A percentile compares a stretch with the other conserved stretches of the same genome.
phyloP scores from a whole-genome alignment of 352 stramenopile genomes.

The Phytopythium aichiense region DNA sequence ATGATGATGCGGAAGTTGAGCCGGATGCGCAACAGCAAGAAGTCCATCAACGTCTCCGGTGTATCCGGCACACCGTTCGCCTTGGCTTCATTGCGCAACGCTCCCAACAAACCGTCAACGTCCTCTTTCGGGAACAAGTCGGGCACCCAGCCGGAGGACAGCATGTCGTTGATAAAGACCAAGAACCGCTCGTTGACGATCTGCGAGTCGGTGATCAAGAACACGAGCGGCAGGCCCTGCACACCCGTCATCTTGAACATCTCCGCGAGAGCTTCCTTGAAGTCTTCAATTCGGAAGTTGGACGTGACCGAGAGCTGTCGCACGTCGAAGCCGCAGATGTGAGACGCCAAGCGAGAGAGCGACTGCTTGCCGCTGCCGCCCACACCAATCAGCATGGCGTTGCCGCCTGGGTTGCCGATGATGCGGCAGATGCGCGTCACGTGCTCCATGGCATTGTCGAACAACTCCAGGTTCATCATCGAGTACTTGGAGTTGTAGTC shows the following conservation, averaged over 20 bases:
- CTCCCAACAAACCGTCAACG: constrained; percentile 89
- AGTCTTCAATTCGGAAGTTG: constrained; percentile 95
- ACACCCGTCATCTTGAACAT: constrained; percentile 96
- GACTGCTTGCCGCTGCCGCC: constrained; percentile 96
- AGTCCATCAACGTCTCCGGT: constrained; percentile 93
- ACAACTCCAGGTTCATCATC: constrained; percentile 98
- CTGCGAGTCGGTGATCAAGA: constrained; percentile 98
- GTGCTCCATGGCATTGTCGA: constrained; percentile 97
- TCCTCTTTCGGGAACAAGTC: constrained; percentile 98
- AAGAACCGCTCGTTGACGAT: constrained; percentile 98
- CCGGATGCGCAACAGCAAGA: constrained; percentile 92
- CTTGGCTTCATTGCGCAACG: constrained; percentile 94
- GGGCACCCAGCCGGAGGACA: constrained; percentile 94
- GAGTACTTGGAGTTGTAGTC: constrained; percentile 97
- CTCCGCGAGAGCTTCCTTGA: constrained; percentile 96
- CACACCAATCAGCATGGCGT: constrained; percentile 97
- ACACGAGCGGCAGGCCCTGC: constrained; percentile 92
- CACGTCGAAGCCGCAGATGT: constrained; percentile 97
- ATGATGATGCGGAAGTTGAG: constrained; percentile 96
- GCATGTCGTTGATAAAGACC: constrained; percentile 98
- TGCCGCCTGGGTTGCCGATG: constrained; percentile 94
- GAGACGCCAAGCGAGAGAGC: constrained; percentile 93
- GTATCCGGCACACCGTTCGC: constrained; percentile 92
- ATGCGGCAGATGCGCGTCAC: constrained; percentile 96
- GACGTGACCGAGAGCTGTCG: constrained; percentile 94